Conservation (phyloP, 2,329 filamentous ascomycete genomes). For the Fusarium pseudoanthophilum region DNA sequence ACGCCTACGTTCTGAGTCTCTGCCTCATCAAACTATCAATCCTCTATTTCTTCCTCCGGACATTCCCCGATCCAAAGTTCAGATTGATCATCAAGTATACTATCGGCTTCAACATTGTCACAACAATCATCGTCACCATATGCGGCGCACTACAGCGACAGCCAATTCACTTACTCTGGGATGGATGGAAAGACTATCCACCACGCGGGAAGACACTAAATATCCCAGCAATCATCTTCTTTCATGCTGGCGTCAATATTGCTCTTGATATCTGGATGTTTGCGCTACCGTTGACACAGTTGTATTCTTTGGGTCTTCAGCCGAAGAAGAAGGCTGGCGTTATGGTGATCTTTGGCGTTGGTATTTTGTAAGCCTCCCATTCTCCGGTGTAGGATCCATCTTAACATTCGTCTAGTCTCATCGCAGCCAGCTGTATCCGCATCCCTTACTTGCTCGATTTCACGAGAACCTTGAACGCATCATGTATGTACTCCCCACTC, state of each 20-base stretch:
- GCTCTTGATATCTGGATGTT: constrained; percentile 15
- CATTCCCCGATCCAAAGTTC: background rate
- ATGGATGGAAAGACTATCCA: background rate
- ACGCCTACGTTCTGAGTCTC: background rate
- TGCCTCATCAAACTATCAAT: constrained; percentile 12
- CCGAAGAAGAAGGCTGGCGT: background rate
- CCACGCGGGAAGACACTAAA: background rate
- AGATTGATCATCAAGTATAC: background rate
- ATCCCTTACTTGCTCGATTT: background rate
- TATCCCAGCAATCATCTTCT: background rate
- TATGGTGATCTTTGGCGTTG: constrained; percentile 1
- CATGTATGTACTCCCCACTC: background rate
- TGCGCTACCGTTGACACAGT: background rate
- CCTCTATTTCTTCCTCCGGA: constrained; percentile 3
- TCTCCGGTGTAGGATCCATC: accelerated
- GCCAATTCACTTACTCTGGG: background rate
- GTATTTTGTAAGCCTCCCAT: background rate
- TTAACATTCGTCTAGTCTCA: background rate
- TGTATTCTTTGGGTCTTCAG: background rate
- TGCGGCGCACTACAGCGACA: background rate
- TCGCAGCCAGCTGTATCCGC: constrained; percentile 7
- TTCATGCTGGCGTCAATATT: background rate
- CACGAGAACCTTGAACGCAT: background rate
- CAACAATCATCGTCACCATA: background rate
- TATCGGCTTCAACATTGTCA: background rate